phyloP scores from a whole-genome alignment of 176 grass and related monocot species.

The Musa troglodytarum region DNA sequence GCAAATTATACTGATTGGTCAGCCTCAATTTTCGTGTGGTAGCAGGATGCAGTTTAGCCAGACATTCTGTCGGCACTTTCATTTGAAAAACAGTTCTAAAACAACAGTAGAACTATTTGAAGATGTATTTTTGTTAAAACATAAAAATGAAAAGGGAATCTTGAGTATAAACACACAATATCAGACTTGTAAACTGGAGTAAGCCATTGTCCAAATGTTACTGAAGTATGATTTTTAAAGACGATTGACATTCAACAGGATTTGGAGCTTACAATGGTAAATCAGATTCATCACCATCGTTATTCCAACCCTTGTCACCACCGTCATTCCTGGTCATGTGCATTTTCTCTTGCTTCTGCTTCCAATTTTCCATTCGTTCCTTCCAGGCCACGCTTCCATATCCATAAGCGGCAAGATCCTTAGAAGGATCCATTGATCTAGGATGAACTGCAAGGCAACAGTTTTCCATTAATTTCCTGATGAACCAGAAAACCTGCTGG shows the following conservation, averaged over 20 bases:
- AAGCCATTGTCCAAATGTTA: background rate
- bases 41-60: too few relatives aligned
- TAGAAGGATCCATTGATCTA: conserved; percentile 93
- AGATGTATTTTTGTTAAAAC: too few relatives aligned
- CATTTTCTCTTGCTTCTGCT: conserved; percentile 69
- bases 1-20: too few relatives aligned
- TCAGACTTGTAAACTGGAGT: background rate
- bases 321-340: conserved; percentile 41
- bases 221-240: background rate
- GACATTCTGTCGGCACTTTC: too few relatives aligned
- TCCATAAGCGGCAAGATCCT: conserved; percentile 75
- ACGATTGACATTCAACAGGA: background rate
- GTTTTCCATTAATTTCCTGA: conserved; percentile 1
- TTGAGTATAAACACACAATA: background rate
- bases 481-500: background rate
- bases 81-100: too few relatives aligned
- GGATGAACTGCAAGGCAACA: conserved; percentile 55
- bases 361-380: conserved; percentile 76
- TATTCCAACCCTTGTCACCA: conserved; percentile 46
- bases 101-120: too few relatives aligned
- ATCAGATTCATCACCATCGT: conserved; percentile 53
- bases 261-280: conserved; percentile 56
- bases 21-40: too few relatives aligned
- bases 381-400: conserved; percentile 92
- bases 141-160: background rate